Base-by-base conservation (phyloP, 2,329 filamentous ascomycete genomes). In the Myriangium duriaei region DNA sequence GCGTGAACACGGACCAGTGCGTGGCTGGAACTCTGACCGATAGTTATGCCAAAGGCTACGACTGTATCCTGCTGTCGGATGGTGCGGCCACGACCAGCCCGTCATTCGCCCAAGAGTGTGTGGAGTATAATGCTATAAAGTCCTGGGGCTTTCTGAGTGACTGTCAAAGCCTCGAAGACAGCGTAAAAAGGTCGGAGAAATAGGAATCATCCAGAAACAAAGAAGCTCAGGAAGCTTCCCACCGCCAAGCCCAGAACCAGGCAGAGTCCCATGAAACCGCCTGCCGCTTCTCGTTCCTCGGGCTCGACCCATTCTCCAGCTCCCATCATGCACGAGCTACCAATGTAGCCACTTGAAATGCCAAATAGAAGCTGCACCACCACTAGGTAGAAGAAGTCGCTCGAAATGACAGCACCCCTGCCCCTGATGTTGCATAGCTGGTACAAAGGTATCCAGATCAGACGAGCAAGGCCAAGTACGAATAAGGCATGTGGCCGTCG, bases 251-350 rank as follows among this genome's bases (percentile, higher is more conserved):
- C 91, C 4, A 73, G 75, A 12, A 95, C 83, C n/a, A 96, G 72
- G 57, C 80, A 85, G 45, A 95, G 59, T 3, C 82, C 81, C 91
- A 98, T 96, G 57, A 96, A 96, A 1, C 81, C 85, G 32, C 88
- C 91, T 0, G 86, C 79, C 4, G 85, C 87, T 62, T 94, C 86
- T 21, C 81, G 70, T 64, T 98, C 88, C 7, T 79, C 76, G 2
- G 79, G 74, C 3, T 79, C 78, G 1, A 96, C 87, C 73, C 78
- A 88, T 47, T 82, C 76, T 0, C 72, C 74, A 1, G 86, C 80
- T 1, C 81, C 81, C 74, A 96, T 93, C 87, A 98, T 96, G 57
- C 81, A 85, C 48, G 73, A 81, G 40, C 81, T 84, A 18, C 82
- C 81, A 11, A 98, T 59, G 69, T 81, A 96, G 1, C 91, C 91